Percentiles rank a stretch among this genome's conserved stretches.
These are phyloP conservation scores for Kazachstania kunashirensis DNA, from an alignment of 805 yeast genomes.

Conservation along the genomic window DNA sequence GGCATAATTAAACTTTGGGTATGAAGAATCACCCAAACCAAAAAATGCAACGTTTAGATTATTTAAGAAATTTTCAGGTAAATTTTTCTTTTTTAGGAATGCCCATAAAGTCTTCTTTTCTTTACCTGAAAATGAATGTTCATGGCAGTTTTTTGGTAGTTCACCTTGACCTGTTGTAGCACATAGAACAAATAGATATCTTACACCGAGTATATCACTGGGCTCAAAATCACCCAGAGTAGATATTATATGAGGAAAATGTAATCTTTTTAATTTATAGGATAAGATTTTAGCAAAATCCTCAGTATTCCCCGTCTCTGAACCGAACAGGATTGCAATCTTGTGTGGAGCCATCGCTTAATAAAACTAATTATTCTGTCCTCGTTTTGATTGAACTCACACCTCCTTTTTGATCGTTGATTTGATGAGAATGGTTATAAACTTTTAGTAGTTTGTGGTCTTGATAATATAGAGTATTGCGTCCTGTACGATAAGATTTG, in stretches of 20 bases:
- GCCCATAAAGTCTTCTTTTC: slow-evolving; percentile 46
- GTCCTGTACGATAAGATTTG: no score
- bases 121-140: slow-evolving; percentile 16
- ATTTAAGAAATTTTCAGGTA: slow-evolving; percentile 51
- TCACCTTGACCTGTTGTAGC: slow-evolving; percentile 97
- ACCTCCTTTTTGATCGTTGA: no score
- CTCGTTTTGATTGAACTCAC: no score
- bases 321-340: slow-evolving; percentile 68
- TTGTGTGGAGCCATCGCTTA: slow-evolving; percentile 14
- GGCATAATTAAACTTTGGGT: slow-evolving; percentile 84
- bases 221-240: slow-evolving; percentile 55
- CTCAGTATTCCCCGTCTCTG: slow-evolving; percentile 87
- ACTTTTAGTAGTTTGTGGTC: no score
- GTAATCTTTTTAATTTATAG: slow-evolving; percentile 43
- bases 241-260: slow-evolving; percentile 39
- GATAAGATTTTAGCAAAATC: slow-evolving; percentile 67
- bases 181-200: slow-evolving; percentile 39
- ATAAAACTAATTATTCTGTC: no score
- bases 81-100: slow-evolving; percentile 54
- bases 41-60: slow-evolving; percentile 61
- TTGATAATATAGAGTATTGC: no score
- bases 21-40: slow-evolving; percentile 91
- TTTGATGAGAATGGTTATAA: no score
- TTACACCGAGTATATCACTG: slow-evolving; percentile 43
- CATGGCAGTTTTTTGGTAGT: slow-evolving; percentile 65